Evolutionary conservation across 2,329 filamentous ascomycete genomes (phyloP), one percentile per base, ranked within the genome.

Genomic region (Penicillium corylophilum): DNA sequence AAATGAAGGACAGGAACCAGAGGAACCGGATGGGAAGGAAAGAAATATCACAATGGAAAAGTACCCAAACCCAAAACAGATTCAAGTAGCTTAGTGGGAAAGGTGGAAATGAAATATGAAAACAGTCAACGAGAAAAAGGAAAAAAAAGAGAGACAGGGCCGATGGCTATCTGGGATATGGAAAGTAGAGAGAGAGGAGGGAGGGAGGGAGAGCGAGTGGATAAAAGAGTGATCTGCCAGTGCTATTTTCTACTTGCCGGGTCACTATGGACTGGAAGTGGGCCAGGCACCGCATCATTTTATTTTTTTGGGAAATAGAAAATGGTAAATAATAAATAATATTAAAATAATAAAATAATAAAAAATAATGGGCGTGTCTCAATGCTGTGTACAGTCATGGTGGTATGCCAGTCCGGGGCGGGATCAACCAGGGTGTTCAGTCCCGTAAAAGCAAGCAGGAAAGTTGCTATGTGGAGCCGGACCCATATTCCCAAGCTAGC

Each of bases 1-100:
- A 59, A 69, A 68, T 56, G 68, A 71, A 70, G 61, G 69, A 69
- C 64, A 71, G 67, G 69, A 64, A 60, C 63, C 64, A 63, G 56
- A 36, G 62, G 62, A 63, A 61, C 61, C 62, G 64, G 64, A 50
- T 56, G 57, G 55, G 64, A 64, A 68, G 57, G 56, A 58, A 60
- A 62, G 60, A 58, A 63, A 66, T 58, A 51, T 51, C 42, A 28
- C 46, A 43, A 31, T 24, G 46, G 50, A 55, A 62, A 59, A 53
- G 55, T 57, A 16, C 60, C 61, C 63, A 63, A 61, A 61, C 63
- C 65, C 61, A 64, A 64, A 60, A 69, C 54, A 62, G 57, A 31
- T 63, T 55, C 60, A 65, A 61, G 55, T 63, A 46, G 61, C 54
- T 61, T 61, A 64, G 57, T 62, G 53, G 62, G 57, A 61, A 64